Percentiles rank a stretch among this genome's conserved stretches.
Conservation (phyloP, 176 grass and related monocot species). For the Pontederia crassipes region DNA sequence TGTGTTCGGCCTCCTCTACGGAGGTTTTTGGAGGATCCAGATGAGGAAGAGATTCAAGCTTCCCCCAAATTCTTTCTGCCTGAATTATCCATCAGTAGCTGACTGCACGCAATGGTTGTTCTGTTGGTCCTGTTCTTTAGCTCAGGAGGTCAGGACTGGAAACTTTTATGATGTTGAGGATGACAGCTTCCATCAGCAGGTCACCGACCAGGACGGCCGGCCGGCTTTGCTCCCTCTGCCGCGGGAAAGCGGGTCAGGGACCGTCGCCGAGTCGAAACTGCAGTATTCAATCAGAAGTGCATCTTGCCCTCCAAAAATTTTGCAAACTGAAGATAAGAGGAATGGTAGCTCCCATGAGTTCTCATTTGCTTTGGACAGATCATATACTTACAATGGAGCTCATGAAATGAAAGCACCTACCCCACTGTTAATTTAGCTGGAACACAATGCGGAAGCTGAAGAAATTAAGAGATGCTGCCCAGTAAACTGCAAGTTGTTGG, state of each 20-base stretch:
- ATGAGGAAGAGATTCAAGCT: constrained; percentile 91
- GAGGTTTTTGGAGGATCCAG: constrained; percentile 78
- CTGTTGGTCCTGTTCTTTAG: constrained; percentile 77
- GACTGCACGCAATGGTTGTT: constrained; percentile 81
- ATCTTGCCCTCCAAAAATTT: constrained; percentile 66
- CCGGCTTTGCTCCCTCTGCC: constrained; percentile 62
- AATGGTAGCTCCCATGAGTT: too few species aligned
- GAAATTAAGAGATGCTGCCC: too few species aligned
- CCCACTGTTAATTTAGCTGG: too few species aligned
- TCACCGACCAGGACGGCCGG: constrained; percentile 31
- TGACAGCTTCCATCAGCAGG: constrained; percentile 33
- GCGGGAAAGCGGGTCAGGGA: constrained; percentile 30
- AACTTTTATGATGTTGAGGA: constrained; percentile 90
- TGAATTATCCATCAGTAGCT: constrained; percentile 21
- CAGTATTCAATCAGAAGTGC: constrained; percentile 24
- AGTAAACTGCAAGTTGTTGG: too few species aligned
- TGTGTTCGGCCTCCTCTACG: constrained; percentile 70
- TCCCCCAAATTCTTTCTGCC: constrained; percentile 22
- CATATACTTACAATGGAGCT: too few species aligned
- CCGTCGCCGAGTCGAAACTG: not conserved
- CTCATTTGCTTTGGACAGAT: too few species aligned
- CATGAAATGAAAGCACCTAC: too few species aligned
- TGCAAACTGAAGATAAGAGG: constrained; percentile 1
- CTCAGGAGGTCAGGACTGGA: constrained; percentile 84
- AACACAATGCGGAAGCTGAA: too few species aligned